Evolutionary conservation across 768 basidiomycete species (phyloP).

Genomic region (Gyrodon lividus): DNA sequence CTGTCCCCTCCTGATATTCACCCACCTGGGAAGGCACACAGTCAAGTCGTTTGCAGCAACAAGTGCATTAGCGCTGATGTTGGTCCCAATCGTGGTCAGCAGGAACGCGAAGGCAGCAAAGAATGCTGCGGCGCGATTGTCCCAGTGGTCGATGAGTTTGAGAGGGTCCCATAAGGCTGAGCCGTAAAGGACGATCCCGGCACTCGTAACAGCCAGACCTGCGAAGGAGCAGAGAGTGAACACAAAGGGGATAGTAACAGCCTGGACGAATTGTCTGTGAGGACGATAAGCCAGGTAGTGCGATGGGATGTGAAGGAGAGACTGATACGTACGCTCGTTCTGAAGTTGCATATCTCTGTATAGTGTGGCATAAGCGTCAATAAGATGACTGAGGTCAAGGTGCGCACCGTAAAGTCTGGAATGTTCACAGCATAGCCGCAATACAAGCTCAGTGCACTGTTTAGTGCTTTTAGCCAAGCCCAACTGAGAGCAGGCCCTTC

Average conservation of each 20-base stretch:
- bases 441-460: constrained; percentile 74
- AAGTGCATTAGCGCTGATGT: constrained; percentile 62
- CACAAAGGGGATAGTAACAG: constrained; percentile 70
- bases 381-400: background rate
- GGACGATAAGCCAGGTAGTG: background rate
- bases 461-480: constrained; percentile 78
- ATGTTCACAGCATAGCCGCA: constrained; percentile 76
- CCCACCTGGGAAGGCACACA: constrained; percentile 69
- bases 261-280: constrained; percentile 67
- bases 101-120: constrained; percentile 76
- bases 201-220: constrained; percentile 79
- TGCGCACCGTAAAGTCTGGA: constrained; percentile 71
- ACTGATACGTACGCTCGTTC: constrained; percentile 49
- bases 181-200: constrained; percentile 70
- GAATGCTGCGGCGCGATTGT: constrained; percentile 83
- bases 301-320: background rate
- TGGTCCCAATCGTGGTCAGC: constrained; percentile 34
- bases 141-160: constrained; percentile 73
- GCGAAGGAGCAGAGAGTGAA: constrained; percentile 79
- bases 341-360: constrained; percentile 68
- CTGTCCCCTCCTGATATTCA: constrained; percentile 81
- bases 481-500: constrained; percentile 59
- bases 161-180: constrained; percentile 71
- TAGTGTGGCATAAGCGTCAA: constrained; percentile 13
- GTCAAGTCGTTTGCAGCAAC: constrained; percentile 84